These are phyloP conservation scores for Fusarium robinianum DNA, from an alignment of 2,329 filamentous ascomycete species.

Conservation along the genomic window DNA sequence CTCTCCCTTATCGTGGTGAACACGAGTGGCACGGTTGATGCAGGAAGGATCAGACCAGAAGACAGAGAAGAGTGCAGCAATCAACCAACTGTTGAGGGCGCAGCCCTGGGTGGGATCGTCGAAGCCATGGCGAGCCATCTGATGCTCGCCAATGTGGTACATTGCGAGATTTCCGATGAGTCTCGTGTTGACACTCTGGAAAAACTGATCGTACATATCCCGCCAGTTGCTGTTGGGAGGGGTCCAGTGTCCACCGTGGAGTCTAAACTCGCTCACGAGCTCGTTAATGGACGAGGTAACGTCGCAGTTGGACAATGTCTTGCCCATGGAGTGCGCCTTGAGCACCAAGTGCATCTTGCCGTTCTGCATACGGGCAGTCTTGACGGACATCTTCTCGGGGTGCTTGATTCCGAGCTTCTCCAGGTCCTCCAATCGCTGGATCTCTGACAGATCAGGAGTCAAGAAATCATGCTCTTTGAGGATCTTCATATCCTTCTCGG, in stretches of 20 bases:
- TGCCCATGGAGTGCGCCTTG: constrained; percentile 41
- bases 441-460: constrained; percentile 49
- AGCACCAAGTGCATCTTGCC: constrained; percentile 50
- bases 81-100: constrained; percentile 48
- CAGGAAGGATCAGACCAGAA: constrained; percentile 49
- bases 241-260: constrained; percentile 40
- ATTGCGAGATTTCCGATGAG: constrained; percentile 41
- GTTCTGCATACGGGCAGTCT: constrained; percentile 49
- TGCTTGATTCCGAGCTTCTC: constrained; percentile 47
- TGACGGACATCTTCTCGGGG: constrained; percentile 43
- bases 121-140: constrained; percentile 37
- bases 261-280: constrained; percentile 45
- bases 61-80: constrained; percentile 51
- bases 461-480: constrained; percentile 48
- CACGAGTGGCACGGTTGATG: constrained; percentile 45
- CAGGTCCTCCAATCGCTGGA: constrained; percentile 46
- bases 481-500: constrained; percentile 47
- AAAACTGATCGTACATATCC: constrained; percentile 45
- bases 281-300: constrained; percentile 49
- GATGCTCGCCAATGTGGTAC: constrained; percentile 34
- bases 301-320: constrained; percentile 45
- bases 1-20: constrained; percentile 33
- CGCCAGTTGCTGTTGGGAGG: constrained; percentile 49
- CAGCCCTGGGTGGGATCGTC: constrained; percentile 51
- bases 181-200: constrained; percentile 39